Percentiles rank a stretch among this genome's conserved stretches.
Evolutionary conservation across 441 rosid species (phyloP).

Genomic region (Erysimum pusillum): DNA sequence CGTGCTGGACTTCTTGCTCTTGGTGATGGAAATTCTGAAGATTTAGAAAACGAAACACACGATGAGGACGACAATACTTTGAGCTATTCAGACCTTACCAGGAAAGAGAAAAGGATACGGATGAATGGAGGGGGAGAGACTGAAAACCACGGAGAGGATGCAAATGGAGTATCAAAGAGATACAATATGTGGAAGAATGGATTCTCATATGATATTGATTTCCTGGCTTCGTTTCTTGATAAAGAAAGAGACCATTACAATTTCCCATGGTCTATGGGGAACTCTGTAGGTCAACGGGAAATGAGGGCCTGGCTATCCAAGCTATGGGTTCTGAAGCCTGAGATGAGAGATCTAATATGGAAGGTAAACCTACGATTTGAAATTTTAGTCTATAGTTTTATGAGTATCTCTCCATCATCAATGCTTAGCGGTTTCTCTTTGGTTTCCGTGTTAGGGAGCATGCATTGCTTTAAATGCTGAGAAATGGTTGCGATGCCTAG

Average conservation of each 20-base stretch:
- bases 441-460: conserved; percentile 73
- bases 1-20: conserved; percentile 95
- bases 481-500: conserved; percentile 84
- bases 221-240: conserved; percentile 75
- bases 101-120: conserved; percentile 86
- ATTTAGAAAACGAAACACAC: conserved; percentile 47
- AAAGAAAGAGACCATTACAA: conserved; percentile 89
- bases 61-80: conserved; percentile 48
- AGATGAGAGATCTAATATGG: conserved; percentile 86
- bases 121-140: conserved; percentile 50
- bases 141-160: conserved; percentile 49
- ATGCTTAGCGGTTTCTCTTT: conserved; percentile 7
- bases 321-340: conserved; percentile 88
- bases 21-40: conserved; percentile 59
- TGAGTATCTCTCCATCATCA: conserved; percentile 22
- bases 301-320: conserved; percentile 90
- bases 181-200: conserved; percentile 68
- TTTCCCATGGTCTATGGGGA: conserved; percentile 88
- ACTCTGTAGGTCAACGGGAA: conserved; percentile 94
- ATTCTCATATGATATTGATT: conserved; percentile 76
- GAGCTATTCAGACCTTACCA: conserved; percentile 67
- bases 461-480: conserved; percentile 87
- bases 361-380: conserved; percentile 60
- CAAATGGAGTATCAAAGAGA: conserved; percentile 51
- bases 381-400: conserved; percentile 11